These are phyloP conservation scores for Camelina sativa DNA, from an alignment of 345 rosid species.

Conservation along the genomic window DNA sequence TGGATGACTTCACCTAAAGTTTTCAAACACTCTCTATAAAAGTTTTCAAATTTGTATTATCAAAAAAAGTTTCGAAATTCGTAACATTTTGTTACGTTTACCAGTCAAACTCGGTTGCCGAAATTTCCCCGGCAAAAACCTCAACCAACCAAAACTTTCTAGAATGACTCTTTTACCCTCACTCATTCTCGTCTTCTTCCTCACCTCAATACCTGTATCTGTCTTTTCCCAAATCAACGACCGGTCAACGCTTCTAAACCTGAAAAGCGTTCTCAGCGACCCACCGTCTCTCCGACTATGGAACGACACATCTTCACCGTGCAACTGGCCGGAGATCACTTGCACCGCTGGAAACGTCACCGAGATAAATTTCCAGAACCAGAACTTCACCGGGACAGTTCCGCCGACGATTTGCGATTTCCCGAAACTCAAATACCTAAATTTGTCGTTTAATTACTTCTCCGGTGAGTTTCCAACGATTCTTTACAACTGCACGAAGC, in stretches of 20 bases:
- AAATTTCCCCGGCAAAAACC: slow-evolving; percentile 38
- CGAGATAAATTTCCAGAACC: slow-evolving; percentile 40
- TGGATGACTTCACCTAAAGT: no score
- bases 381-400: slow-evolving; percentile 52
- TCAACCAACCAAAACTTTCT: not conserved
- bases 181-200: slow-evolving; percentile 29
- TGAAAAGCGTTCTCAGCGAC: slow-evolving; percentile 61
- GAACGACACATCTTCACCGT: slow-evolving; percentile 64
- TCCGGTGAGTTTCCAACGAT: slow-evolving; percentile 65
- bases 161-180: slow-evolving; percentile 49
- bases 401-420: slow-evolving; percentile 72
- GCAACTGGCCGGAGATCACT: slow-evolving; percentile 62
- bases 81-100: not conserved
- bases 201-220: slow-evolving; percentile 45
- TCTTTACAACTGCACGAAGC: slow-evolving; percentile 70
- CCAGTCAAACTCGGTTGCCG: slow-evolving; percentile 21
- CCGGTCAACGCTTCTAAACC: slow-evolving; percentile 54
- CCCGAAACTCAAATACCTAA: slow-evolving; percentile 53
- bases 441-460: slow-evolving; percentile 56
- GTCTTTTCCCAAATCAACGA: slow-evolving; percentile 61
- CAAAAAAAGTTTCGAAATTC: no score
- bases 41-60: no score
- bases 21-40: no score
- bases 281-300: slow-evolving; percentile 64
- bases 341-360: slow-evolving; percentile 60